These are phyloP conservation scores for Steccherinum ochraceum DNA, from an alignment of 768 basidiomycete species.

Conservation along the genomic window DNA sequence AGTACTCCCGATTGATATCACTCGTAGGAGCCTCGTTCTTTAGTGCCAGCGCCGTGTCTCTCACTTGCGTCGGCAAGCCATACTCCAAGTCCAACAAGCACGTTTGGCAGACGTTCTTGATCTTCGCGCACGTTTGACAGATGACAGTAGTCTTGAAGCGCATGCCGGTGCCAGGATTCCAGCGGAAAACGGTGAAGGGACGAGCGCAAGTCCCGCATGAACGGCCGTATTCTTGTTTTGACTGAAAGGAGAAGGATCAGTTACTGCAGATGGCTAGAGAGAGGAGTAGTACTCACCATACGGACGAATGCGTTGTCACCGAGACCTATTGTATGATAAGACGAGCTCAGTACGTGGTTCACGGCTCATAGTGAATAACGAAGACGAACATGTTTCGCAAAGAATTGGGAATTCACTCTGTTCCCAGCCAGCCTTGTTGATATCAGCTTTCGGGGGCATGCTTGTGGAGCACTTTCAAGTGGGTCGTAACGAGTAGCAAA, in stretches of 20 bases:
- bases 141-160: conserved; percentile 97
- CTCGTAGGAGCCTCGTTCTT: conserved; percentile 89
- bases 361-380: not conserved
- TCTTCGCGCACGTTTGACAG: conserved; percentile 95
- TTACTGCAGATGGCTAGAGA: not conserved
- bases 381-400: conserved; percentile 78
- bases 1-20: conserved; percentile 95
- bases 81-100: conserved; percentile 96
- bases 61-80: conserved; percentile 91
- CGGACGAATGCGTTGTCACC: conserved; percentile 89
- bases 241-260: conserved; percentile 37
- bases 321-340: conserved; percentile 44
- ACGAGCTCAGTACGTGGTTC: not conserved
- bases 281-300: conserved; percentile 58
- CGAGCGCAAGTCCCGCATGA: conserved; percentile 97
- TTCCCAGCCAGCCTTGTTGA: conserved; percentile 94
- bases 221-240: conserved; percentile 93
- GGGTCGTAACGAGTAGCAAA: too few species aligned
- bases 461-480: not conserved
- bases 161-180: conserved; percentile 93
- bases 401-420: conserved; percentile 91
- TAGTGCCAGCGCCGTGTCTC: conserved; percentile 88
- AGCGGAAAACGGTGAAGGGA: conserved; percentile 95
- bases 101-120: conserved; percentile 96
- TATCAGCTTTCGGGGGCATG: conserved; percentile 82